Conservation (phyloP, 371 early-diverging fungal species). For the Mortierella sp. region DNA sequence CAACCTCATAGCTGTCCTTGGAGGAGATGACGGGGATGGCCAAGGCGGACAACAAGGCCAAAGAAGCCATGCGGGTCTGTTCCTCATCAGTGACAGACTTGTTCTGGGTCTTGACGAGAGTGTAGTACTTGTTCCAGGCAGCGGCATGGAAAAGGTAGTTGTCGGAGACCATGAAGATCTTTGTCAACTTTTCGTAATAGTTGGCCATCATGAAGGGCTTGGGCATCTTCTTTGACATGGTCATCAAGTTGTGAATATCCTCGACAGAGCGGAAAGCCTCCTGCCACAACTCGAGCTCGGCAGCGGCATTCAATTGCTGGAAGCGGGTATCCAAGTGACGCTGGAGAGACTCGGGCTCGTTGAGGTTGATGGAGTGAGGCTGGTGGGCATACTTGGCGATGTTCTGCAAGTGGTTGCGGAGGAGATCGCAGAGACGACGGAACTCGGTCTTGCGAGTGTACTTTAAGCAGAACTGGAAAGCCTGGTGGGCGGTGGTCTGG, state of each 20-base stretch:
- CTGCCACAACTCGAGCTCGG: conserved; percentile 98
- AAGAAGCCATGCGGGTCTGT: conserved; percentile 88
- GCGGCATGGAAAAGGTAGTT: conserved; percentile 98
- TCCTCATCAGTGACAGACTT: conserved; percentile 78
- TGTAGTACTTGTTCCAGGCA: conserved; percentile 94
- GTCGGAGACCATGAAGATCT: conserved; percentile 95
- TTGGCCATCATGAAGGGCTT: conserved; percentile 95
- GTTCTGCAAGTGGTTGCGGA: conserved; percentile 93
- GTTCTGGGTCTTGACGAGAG: conserved; percentile 80
- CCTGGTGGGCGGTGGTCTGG: conserved; percentile 90
- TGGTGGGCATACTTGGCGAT: conserved; percentile 95
- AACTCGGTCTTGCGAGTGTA: conserved; percentile 98
- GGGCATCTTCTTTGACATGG: conserved; percentile 91
- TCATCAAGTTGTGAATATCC: conserved; percentile 95
- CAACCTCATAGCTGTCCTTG: conserved; percentile 80
- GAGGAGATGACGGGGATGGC: conserved; percentile 91
- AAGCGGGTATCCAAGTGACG: conserved; percentile 96
- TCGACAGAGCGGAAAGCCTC: conserved; percentile 97
- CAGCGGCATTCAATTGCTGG: conserved; percentile 93
- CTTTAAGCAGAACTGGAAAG: conserved; percentile 95
- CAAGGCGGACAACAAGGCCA: conserved; percentile 92
- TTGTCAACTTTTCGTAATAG: conserved; percentile 97
- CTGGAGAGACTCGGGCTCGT: conserved; percentile 96
- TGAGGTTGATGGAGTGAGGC: conserved; percentile 92
- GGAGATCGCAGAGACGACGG: conserved; percentile 96